A percentile compares a stretch with the other conserved stretches of the same genome.
These are phyloP conservation scores for Aspergillus sp. DNA, from an alignment of 2,329 filamentous ascomycete species.

Conservation along the genomic window DNA sequence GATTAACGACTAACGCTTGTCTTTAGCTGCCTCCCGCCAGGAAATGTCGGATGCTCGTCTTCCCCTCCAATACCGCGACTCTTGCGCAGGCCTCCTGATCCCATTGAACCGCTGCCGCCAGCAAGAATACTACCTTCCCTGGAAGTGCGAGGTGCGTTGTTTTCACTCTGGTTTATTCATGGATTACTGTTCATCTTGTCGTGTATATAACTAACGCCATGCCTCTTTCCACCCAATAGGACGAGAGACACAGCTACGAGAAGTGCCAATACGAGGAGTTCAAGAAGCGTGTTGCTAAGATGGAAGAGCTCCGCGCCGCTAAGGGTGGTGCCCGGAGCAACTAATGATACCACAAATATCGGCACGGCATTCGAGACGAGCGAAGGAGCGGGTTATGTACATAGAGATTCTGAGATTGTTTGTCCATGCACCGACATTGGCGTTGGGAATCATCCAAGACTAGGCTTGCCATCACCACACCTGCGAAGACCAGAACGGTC, in stretches of 20 bases:
- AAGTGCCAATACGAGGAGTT: constrained; percentile 99
- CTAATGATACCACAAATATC: constrained; percentile 45
- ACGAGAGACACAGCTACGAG: constrained; percentile 96
- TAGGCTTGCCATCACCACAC: constrained; percentile 16
- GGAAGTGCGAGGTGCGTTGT: constrained; percentile 87
- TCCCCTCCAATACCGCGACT: constrained; percentile 89
- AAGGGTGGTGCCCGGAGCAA: constrained; percentile 87
- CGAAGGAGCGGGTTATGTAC: constrained; percentile 40
- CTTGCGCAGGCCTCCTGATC: constrained; percentile 91
- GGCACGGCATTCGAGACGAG: constrained; percentile 30
- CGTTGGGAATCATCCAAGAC: constrained; percentile 33
- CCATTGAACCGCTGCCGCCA: constrained; percentile 92
- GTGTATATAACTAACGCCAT: neutral
- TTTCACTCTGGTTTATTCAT: constrained; percentile 3
- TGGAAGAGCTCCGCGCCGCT: constrained; percentile 88
- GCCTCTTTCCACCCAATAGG: constrained; percentile 53
- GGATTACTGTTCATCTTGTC: neutral
- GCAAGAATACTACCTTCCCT: constrained; percentile 90
- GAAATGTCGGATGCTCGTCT: constrained; percentile 91
- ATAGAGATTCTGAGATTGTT: constrained; percentile 42
- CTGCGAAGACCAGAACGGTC: neutral
- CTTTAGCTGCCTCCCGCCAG: constrained; percentile 58
- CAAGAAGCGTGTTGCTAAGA: constrained; percentile 97
- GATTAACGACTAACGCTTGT: constrained; percentile 14
- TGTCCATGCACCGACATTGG: constrained; percentile 38